Base-by-base conservation (phyloP, 148 eudicot genomes). In the Rhododendron ferrugineum region DNA sequence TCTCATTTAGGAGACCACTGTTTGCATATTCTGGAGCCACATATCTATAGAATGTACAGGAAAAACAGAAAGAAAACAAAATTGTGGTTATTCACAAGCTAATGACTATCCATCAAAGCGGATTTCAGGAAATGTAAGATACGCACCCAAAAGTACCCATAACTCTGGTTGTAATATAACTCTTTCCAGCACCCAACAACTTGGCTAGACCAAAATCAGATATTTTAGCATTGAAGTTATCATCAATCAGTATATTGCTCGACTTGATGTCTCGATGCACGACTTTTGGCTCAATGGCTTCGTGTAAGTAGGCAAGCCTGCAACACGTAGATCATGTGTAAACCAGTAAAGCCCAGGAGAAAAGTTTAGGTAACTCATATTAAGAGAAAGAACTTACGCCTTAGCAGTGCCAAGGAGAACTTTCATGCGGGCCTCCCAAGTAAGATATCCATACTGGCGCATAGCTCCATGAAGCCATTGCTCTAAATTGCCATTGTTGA, bases 11-110 rank as follows among this genome's bases (percentile, higher is more conserved):
- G 82, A 92, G 92, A 81, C 99, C 99, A 85, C 98, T 94, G 82
- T 93, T 95, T 83, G 99, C 99, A 91, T 96, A 96, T 87, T 96
- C 99, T 80, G 99, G 99, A 86, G 97, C 98, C 74, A 96, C 98
- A 85, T 96, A 96, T 86, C 98, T 96, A 89, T 37, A 81, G 18
- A 84, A 18, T 50, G 50, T 30, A 68, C 6, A 36, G 30, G 32
- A 81, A 49, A 54, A 20, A 7, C 30, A 32, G 0, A 23, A 40
- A 74, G 5, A 49, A 22, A 32, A 47, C 46, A n/a, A 40, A 56
- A 10, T 60, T 11, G 64, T 32, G 54, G 54, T 23, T 32, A 50
- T 40, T 81, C 23, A 26, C 56, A 37, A 86, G 68, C 56, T 50
- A 84, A 34, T 52, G n/a, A 84, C 32, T 28, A 68, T 49, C 56